phyloP scores from a whole-genome alignment of 75 land plant species.

The Adiantum capillusveneris region DNA sequence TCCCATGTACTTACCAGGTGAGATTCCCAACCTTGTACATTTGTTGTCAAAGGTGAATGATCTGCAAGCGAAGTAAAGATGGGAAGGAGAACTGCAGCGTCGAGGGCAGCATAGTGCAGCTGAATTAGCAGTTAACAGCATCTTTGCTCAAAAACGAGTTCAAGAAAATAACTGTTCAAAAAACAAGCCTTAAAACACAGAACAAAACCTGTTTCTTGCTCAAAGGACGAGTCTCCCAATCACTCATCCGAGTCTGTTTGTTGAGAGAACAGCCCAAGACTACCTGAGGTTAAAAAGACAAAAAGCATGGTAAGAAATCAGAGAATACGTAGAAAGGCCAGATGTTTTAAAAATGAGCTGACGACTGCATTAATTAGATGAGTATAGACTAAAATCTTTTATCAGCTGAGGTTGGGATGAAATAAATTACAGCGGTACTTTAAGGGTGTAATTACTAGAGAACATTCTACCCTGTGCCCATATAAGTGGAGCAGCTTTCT shows the following conservation, averaged over 20 bases:
- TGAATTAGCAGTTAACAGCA: slow-evolving; percentile 14
- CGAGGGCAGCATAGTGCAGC: slow-evolving; percentile 85
- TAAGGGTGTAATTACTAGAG: too few relatives aligned
- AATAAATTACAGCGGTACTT: too few relatives aligned
- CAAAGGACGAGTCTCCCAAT: slow-evolving; percentile 13
- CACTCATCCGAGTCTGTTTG: slow-evolving; percentile 10
- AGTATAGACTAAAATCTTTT: too few relatives aligned
- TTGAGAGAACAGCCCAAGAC: slow-evolving; percentile 5
- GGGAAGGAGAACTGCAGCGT: slow-evolving; percentile 70
- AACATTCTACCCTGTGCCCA: too few relatives aligned
- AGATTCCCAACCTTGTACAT: neutral
- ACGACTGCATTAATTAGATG: too few relatives aligned
- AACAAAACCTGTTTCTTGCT: slow-evolving; percentile 7
- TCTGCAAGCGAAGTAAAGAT: slow-evolving; percentile 26
- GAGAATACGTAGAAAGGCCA: too few relatives aligned
- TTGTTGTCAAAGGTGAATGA: neutral
- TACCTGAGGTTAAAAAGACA: neutral
- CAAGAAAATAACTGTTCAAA: neutral
- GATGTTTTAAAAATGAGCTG: too few relatives aligned
- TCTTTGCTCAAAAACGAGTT: neutral
- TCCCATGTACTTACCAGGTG: too few relatives aligned
- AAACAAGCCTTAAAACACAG: neutral
- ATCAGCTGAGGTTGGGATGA: too few relatives aligned
- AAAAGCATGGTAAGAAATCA: too few relatives aligned
- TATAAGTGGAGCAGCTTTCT: too few relatives aligned